Evolutionary conservation across 2,329 filamentous ascomycete genomes (phyloP), one percentile per base, ranked within the genome.

Genomic region (Pseudogymnoascus sp.): DNA sequence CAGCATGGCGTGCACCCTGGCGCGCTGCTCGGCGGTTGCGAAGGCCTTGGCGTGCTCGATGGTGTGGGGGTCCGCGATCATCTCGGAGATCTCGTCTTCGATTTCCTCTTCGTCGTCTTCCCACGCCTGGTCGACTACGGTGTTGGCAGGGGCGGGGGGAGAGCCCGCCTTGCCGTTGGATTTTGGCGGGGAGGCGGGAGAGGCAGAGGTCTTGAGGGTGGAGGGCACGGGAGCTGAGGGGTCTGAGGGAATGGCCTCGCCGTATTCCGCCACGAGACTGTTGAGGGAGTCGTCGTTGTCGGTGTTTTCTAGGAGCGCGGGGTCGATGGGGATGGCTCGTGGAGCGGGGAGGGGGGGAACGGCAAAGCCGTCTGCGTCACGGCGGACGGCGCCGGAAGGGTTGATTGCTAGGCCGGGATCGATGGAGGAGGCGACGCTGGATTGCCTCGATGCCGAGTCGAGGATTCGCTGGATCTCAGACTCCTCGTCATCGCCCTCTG

Each of bases 361-460:
- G 42, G 82, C 83, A 71, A 89, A 90, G 2, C 87, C 88, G 69
- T 90, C 87, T 2, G 84, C 82, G 71, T 90, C 87, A 10, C 83
- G 74, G 17, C 82, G 79, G 60, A 75, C 75, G 47, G 77, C 73
- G 0, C 75, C 62, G 38, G 64, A 60, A 64, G 53, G 65, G 42
- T 62, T 60, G 31, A 57, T 38, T 57, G 68, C 64, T 26, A 64
- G 63, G 1, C 64, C 67, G 17, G 67, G 62, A 35, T 44, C 66
- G 28, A 60, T 65, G 36, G 63, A 33, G 31, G 31, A 33, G 6
- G 62, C 62, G 11, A 63, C 33, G 62, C 65, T 65, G 11, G 67
- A 62, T 10, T 66, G 67, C 10, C 70, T 71, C n/a, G 60, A 62
- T 28, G 62, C 65, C 3, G 65, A 63, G n/a, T 67, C 65, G 17